Conservation (phyloP, 2,329 filamentous ascomycete genomes). For the Diaporthe sp. region DNA sequence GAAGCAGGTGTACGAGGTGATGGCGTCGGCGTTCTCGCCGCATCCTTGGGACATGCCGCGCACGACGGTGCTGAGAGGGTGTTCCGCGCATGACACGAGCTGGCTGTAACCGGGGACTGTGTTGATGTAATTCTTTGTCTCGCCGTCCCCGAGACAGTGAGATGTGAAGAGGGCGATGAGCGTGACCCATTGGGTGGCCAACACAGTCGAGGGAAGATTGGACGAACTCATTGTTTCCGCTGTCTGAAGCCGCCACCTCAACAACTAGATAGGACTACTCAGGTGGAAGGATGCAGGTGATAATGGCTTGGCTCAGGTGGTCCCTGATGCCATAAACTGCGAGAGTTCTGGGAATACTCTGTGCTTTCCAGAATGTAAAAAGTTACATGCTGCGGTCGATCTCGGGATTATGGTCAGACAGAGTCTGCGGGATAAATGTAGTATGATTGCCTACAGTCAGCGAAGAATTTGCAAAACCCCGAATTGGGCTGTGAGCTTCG, state of each 20-base stretch:
- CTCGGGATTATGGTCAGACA: background rate
- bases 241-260: background rate
- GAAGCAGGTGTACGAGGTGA: slow-evolving; percentile 4
- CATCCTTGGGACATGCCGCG: background rate
- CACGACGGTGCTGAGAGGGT: background rate
- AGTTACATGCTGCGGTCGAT: background rate
- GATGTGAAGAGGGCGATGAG: background rate
- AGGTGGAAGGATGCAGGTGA: no score
- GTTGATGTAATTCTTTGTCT: background rate
- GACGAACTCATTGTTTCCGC: background rate
- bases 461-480: background rate
- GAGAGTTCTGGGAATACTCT: no score
- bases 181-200: background rate
- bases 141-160: background rate
- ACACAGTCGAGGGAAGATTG: no score
- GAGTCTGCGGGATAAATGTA: background rate
- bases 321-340: no score
- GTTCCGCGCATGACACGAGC: background rate
- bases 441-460: background rate
- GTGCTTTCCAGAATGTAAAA: background rate
- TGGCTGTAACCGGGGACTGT: background rate
- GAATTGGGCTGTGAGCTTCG: background rate
- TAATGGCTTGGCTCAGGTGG: background rate
- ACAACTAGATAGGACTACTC: background rate
- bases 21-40: background rate